Conservation (phyloP, 306 rosid genomes). For the Vigna unguiculata region DNA sequence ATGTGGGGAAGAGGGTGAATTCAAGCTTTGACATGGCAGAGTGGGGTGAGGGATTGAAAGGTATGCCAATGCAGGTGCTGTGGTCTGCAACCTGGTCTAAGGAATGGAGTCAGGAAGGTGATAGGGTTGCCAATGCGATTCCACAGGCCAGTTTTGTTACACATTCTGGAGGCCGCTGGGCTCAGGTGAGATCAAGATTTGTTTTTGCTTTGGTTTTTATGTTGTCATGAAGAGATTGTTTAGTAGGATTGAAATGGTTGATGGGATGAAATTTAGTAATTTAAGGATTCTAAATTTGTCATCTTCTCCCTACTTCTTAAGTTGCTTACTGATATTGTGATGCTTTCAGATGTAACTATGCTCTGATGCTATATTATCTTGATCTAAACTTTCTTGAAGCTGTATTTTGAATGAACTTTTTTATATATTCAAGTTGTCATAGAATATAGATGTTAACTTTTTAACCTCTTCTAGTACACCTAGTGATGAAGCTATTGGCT, state of each 20-base stretch:
- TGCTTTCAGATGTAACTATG: background rate
- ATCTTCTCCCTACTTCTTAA: background rate
- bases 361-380: conserved; percentile 20
- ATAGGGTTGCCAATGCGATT: conserved; percentile 68
- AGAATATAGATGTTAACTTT: background rate
- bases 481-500: background rate
- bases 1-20: conserved; percentile 77
- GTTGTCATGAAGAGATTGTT: conserved; percentile 20
- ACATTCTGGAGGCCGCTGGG: conserved; percentile 90
- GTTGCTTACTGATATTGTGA: conserved; percentile 7
- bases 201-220: conserved; percentile 24
- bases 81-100: conserved; percentile 86
- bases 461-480: background rate
- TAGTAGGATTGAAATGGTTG: conserved; percentile 26
- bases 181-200: conserved; percentile 71
- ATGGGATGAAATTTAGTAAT: conserved; percentile 11
- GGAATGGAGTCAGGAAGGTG: conserved; percentile 85
- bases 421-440: conserved; percentile 13
- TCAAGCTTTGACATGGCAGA: conserved; percentile 80
- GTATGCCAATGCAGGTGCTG: conserved; percentile 74
- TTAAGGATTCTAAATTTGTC: background rate
- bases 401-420: background rate
- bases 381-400: conserved; percentile 28
- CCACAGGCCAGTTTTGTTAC: conserved; percentile 68
- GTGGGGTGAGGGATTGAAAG: conserved; percentile 85